phyloP scores from a whole-genome alignment of 208 protist species.

The Trichomonas tenax region DNA sequence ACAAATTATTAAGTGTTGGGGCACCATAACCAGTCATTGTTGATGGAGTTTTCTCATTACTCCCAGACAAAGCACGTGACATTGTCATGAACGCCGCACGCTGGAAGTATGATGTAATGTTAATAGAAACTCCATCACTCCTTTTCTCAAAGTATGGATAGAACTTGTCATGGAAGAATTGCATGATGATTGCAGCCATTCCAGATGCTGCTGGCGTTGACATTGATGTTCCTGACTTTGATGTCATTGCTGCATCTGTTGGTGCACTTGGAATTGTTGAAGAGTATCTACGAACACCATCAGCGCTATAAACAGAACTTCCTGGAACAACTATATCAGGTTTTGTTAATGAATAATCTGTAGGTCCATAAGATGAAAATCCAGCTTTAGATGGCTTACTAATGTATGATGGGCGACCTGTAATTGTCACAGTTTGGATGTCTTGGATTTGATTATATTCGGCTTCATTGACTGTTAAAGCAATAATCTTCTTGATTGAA shows the following conservation, averaged over 20 bases:
- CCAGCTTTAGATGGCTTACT: not conserved
- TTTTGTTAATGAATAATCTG: not conserved
- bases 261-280: not conserved
- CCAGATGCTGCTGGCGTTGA: slow-evolving; percentile 26
- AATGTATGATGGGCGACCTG: too few relatives aligned
- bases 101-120: not conserved
- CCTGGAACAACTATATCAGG: not conserved
- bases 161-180: slow-evolving; percentile 25
- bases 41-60: not conserved
- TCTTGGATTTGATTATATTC: not conserved
- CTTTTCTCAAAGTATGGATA: not conserved
- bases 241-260: not conserved
- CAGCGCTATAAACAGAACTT: too few relatives aligned
- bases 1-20: not conserved
- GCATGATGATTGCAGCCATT: slow-evolving; percentile 20
- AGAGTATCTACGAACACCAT: not conserved
- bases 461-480: not conserved
- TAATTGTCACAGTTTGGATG: not conserved
- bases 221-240: slow-evolving; percentile 28
- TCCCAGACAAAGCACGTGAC: too few relatives aligned
- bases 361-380: not conserved
- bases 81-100: not conserved
- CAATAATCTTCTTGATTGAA: not conserved
- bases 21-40: not conserved
- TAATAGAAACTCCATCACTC: not conserved